Conservation (phyloP, 2,329 filamentous ascomycete genomes). For the Apiospora rasikravindrae region DNA sequence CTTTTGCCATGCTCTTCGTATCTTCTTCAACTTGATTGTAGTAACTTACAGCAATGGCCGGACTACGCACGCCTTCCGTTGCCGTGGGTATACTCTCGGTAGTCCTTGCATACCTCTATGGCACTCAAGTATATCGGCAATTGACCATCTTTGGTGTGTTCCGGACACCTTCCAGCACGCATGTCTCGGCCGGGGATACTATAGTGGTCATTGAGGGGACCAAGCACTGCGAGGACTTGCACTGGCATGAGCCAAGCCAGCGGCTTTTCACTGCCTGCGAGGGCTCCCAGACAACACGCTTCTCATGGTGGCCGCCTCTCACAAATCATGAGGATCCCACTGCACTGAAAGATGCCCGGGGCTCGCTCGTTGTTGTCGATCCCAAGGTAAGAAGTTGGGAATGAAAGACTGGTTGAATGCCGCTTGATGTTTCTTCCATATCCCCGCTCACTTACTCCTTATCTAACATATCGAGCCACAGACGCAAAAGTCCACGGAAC, state of each 20-base stretch:
- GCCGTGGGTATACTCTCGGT: conserved; percentile 21
- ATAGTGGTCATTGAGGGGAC: conserved; percentile 56
- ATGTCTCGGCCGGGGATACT: conserved; percentile 32
- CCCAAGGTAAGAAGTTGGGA: conserved; percentile 45
- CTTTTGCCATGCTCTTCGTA: too few relatives aligned
- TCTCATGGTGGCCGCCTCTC: conserved; percentile 58
- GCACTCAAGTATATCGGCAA: conserved; percentile 19
- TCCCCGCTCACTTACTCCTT: background rate
- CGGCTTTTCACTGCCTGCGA: conserved; percentile 63
- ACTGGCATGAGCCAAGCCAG: conserved; percentile 55
- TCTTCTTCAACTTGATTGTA: background rate
- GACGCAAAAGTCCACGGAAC: conserved; percentile 51
- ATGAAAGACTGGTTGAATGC: background rate
- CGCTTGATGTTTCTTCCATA: background rate
- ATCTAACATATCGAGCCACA: conserved; percentile 32
- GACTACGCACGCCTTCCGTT: conserved; percentile 1
- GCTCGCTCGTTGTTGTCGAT: conserved; percentile 59
- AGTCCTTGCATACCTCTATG: conserved; percentile 20
- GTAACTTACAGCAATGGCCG: background rate
- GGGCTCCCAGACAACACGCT: conserved; percentile 46
- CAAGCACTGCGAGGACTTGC: conserved; percentile 63
- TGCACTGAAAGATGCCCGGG: conserved; percentile 42
- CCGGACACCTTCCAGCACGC: conserved; percentile 26
- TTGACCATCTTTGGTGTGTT: conserved; percentile 28
- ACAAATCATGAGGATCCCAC: conserved; percentile 47